Evolutionary conservation across 1,284 basidiomycete species (phyloP), one percentile per base, ranked within the genome.

Genomic region (Puccinia horiana): DNA sequence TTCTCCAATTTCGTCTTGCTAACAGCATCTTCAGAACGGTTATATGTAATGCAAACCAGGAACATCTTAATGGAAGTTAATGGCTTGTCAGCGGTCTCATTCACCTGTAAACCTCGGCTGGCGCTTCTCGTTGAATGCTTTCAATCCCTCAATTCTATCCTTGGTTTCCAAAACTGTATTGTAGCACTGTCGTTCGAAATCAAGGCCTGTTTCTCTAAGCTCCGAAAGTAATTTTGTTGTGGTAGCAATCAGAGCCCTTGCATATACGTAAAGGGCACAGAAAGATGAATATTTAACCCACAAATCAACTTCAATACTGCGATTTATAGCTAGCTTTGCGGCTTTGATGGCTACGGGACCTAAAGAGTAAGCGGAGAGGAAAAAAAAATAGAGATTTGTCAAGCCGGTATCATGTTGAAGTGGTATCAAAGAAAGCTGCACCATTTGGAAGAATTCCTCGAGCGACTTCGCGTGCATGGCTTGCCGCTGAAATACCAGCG

Each of bases 41-140:
- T 18, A 14, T 61, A 12, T 61, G 58, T 29, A 61, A 35, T 11
- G 29, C 35, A 32, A 14, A 61, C 35, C 32, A 8, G 58, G 58
- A 35, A 61, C 56, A 58, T n/a, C 18, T 32, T 14, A 61, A 35
- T 4, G 14, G 32, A 18, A 35, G 29, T 61, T 14, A 9, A 35
- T 61, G 40, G 40, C 23, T 4, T 6, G 16, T 69, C 65, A 69
- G n/a, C 26, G 40, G 5, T 69, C 37, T 26, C 89, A 94, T 89
- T 94, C 91, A 44, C 95, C 95, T 85, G 89, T 91, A 88, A 96
- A 97, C 35, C 92, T 88, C 0, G 95, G 94, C 44, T 88, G 88
- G 70, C 95, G 90, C 88, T 97, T 98, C 88, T 95, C 93, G 84
- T 91, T 92, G 88, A 98, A 98, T 2, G 95, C 95, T 82, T 91